Percentiles rank a stretch among this genome's conserved stretches.
phyloP scores from a whole-genome alignment of 768 basidiomycete species.

The Trametes maxima region DNA sequence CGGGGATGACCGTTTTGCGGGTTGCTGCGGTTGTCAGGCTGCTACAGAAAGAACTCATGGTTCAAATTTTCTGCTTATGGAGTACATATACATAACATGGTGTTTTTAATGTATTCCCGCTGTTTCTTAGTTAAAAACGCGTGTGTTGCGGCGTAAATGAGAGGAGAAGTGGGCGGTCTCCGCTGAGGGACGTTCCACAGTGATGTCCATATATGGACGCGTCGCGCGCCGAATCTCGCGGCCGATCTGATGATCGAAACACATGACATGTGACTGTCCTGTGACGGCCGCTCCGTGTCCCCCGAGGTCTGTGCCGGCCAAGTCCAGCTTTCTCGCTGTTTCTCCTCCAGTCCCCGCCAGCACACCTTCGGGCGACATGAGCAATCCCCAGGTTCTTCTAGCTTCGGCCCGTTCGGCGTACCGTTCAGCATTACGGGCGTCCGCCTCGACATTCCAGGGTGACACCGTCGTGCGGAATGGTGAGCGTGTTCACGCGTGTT shows the following conservation, averaged over 20 bases:
- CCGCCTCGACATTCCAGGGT: slow-evolving; percentile 67
- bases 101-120: background rate
- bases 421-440: slow-evolving; percentile 67
- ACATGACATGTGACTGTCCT: slow-evolving; percentile 20
- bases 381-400: slow-evolving; percentile 41
- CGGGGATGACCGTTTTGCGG: slow-evolving; percentile 7
- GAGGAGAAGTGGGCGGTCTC: slow-evolving; percentile 19
- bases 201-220: slow-evolving; percentile 32
- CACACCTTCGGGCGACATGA: slow-evolving; percentile 25
- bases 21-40: slow-evolving; percentile 13
- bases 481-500: slow-evolving; percentile 23
- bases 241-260: slow-evolving; percentile 27
- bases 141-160: slow-evolving; percentile 4
- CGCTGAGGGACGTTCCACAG: slow-evolving; percentile 24
- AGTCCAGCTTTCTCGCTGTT: background rate
- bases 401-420: slow-evolving; percentile 77
- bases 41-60: slow-evolving; percentile 12
- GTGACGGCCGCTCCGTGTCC: background rate
- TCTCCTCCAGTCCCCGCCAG: background rate
- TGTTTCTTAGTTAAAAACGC: background rate
- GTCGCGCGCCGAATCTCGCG: slow-evolving; percentile 33
- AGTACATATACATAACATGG: background rate
- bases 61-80: slow-evolving; percentile 8
- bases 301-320: background rate
- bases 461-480: slow-evolving; percentile 34